A percentile compares a stretch with the other conserved stretches of the same genome.
Conservation (phyloP, 495 filamentous ascomycete genomes). For the Aspergillus indologenus region DNA sequence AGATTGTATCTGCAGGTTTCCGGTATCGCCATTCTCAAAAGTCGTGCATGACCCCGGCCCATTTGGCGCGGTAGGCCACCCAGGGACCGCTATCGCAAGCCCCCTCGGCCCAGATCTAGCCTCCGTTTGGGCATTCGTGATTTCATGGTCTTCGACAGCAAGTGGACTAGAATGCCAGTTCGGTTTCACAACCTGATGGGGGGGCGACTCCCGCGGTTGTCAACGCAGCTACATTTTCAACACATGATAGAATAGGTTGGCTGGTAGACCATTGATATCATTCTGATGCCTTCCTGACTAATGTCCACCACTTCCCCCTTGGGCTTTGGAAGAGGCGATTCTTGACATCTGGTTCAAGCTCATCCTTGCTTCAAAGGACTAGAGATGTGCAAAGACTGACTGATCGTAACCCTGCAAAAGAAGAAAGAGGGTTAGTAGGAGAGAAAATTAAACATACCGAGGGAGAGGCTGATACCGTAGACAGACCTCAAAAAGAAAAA, state of each 20-base stretch:
- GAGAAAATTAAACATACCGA: background rate
- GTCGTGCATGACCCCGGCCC: slow-evolving; percentile 14
- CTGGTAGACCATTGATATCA: background rate
- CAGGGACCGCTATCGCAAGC: slow-evolving; percentile 11
- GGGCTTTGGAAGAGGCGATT: background rate
- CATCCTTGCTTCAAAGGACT: background rate
- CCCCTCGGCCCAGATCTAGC: slow-evolving; percentile 25
- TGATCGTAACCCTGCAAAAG: background rate
- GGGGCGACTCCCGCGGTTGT: slow-evolving; percentile 18
- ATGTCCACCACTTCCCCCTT: slow-evolving; percentile 7
- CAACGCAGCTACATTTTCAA: slow-evolving; percentile 16
- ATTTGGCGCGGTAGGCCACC: slow-evolving; percentile 13
- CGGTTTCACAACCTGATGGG: slow-evolving; percentile 16
- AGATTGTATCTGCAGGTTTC: background rate
- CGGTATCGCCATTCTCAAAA: background rate
- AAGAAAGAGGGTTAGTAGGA: background rate
- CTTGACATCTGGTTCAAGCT: background rate
- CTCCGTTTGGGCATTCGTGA: slow-evolving; percentile 9
- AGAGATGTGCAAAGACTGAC: background rate
- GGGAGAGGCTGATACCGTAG: too few relatives aligned
- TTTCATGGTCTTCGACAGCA: slow-evolving; percentile 17
- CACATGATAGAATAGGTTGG: background rate
- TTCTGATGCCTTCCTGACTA: slow-evolving; percentile 1
- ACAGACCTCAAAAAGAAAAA: slow-evolving; percentile 14
- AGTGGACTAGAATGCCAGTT: slow-evolving; percentile 9